A percentile compares a stretch with the other conserved stretches of the same genome.
Evolutionary conservation across 176 grass and related monocot genomes (phyloP).

Genomic region (Juncus inflexus): DNA sequence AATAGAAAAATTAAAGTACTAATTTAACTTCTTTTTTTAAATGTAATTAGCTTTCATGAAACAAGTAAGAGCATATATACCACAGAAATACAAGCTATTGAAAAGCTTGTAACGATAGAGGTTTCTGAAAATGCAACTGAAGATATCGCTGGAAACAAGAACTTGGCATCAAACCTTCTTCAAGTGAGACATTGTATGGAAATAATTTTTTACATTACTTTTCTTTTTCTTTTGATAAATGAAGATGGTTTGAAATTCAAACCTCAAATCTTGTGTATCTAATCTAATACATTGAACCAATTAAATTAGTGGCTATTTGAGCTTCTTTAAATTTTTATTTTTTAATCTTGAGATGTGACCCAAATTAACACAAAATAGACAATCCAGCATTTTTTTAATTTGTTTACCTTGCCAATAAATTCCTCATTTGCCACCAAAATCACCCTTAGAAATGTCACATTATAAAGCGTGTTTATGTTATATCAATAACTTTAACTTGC

Average conservation of each 20-base stretch:
- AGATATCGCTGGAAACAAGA: conserved; percentile 81
- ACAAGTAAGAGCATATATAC: conserved; percentile 73
- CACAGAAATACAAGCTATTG: conserved; percentile 44
- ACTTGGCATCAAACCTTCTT: conserved; percentile 67
- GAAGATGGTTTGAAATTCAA: not conserved
- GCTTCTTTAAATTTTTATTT: not conserved
- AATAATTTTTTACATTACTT: not conserved
- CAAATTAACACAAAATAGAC: not conserved
- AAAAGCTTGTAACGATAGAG: conserved; percentile 59
- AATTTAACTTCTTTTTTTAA: not conserved
- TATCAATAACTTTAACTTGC: too few species aligned
- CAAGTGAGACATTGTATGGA: conserved; percentile 85
- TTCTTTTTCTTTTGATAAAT: conserved; percentile 2
- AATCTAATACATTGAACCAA: too few species aligned
- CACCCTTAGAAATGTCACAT: too few species aligned
- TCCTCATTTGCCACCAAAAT: too few species aligned
- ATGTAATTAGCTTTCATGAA: conserved; percentile 70
- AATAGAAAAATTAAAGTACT: not conserved
- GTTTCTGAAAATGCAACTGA: conserved; percentile 58
- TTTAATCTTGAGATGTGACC: not conserved
- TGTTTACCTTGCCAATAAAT: too few species aligned
- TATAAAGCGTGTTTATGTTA: too few species aligned
- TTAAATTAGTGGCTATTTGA: too few species aligned
- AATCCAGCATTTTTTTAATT: too few species aligned
- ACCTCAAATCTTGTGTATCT: too few species aligned